phyloP scores from a whole-genome alignment of 2,329 filamentous ascomycete genomes.

The Penicillium occitanis region DNA sequence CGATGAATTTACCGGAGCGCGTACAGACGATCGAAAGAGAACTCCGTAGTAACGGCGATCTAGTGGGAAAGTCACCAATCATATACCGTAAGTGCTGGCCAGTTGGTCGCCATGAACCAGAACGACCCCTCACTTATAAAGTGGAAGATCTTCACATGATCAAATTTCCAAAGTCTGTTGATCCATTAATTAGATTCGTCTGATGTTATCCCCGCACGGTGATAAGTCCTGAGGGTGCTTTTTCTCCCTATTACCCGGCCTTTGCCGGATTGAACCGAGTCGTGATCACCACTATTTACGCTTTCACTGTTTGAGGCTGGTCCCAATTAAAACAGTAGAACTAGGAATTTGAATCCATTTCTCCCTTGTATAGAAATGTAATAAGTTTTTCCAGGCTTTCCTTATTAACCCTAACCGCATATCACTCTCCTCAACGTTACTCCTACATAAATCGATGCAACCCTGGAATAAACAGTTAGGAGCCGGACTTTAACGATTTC shows the following conservation, averaged over 20 bases:
- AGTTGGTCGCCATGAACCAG: background rate
- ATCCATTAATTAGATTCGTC: background rate
- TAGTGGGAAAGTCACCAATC: background rate
- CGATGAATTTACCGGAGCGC: background rate
- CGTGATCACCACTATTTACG: background rate
- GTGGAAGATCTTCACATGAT: background rate
- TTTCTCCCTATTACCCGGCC: background rate
- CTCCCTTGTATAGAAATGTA: background rate
- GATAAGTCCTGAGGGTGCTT: background rate
- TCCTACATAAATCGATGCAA: background rate
- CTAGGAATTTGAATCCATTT: background rate
- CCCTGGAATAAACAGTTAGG: too few relatives aligned
- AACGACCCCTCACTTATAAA: background rate
- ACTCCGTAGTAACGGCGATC: background rate
- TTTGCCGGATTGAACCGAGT: constrained; percentile 3
- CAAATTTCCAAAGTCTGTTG: background rate
- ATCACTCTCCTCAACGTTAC: background rate
- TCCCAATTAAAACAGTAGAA: background rate
- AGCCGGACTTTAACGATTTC: too few relatives aligned
- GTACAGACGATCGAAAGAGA: background rate
- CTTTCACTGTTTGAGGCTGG: background rate
- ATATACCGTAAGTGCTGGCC: background rate
- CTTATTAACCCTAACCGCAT: background rate
- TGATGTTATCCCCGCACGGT: background rate
- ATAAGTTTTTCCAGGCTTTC: background rate